These are phyloP conservation scores for Collybia sp. DNA, from an alignment of 768 basidiomycete species.

Conservation along the genomic window DNA sequence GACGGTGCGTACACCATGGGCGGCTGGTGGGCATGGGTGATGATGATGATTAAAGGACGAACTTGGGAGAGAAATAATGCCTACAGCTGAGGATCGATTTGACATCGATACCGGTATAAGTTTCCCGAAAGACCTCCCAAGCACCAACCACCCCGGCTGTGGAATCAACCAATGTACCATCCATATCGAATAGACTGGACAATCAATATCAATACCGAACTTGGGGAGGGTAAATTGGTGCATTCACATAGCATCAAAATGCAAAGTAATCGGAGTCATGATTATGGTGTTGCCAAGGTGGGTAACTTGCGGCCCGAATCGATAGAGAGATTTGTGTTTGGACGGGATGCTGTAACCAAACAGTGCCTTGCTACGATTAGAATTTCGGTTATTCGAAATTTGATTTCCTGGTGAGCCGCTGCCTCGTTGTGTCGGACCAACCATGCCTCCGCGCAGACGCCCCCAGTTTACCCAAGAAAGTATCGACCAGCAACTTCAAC, in stretches of 20 bases:
- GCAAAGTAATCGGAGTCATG: conserved; percentile 30
- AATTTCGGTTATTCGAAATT: neutral
- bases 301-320: conserved; percentile 2
- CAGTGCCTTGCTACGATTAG: conserved; percentile 9
- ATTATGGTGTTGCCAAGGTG: conserved; percentile 8
- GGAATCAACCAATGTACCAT: conserved; percentile 79
- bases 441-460: conserved; percentile 75
- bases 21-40: conserved; percentile 31
- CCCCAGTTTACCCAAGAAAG: conserved; percentile 75
- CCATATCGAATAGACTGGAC: conserved; percentile 75
- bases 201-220: conserved; percentile 8
- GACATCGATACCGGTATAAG: conserved; percentile 65
- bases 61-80: conserved; percentile 15
- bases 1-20: conserved; percentile 80
- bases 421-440: conserved; percentile 17
- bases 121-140: conserved; percentile 72
- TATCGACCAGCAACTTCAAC: conserved; percentile 87
- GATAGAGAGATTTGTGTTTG: conserved; percentile 23
- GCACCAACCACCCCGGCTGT: conserved; percentile 79
- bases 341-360: conserved; percentile 32
- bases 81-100: conserved; percentile 58
- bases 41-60: conserved; percentile 7
- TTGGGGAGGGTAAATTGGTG: neutral
- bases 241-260: conserved; percentile 41
- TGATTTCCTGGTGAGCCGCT: neutral